phyloP scores from a whole-genome alignment of 768 basidiomycete species.

The Termitomyces titanicus region DNA sequence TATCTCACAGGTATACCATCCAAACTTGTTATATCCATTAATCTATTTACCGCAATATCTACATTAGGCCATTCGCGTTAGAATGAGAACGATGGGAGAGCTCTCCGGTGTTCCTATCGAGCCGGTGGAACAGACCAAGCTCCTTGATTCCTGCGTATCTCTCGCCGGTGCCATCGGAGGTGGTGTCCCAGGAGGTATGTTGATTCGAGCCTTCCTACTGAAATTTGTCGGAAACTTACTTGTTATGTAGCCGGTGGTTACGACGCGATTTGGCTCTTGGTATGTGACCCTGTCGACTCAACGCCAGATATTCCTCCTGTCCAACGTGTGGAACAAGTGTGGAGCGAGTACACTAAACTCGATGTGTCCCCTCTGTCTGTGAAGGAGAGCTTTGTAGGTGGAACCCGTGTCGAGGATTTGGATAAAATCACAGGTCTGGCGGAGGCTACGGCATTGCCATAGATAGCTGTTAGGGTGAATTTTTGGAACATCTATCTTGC shows the following conservation, averaged over 20 bases:
- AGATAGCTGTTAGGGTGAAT: not conserved
- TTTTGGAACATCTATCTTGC: not conserved
- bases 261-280: slow-evolving; percentile 93
- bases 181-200: slow-evolving; percentile 92
- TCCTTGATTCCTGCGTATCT: slow-evolving; percentile 74
- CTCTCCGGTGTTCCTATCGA: slow-evolving; percentile 83
- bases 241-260: slow-evolving; percentile 80
- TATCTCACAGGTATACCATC: slow-evolving; percentile 48
- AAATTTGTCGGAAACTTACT: not conserved
- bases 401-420: slow-evolving; percentile 60
- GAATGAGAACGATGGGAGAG: slow-evolving; percentile 84
- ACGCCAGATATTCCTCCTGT: slow-evolving; percentile 47
- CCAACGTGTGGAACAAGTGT: slow-evolving; percentile 61
- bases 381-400: slow-evolving; percentile 64
- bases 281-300: slow-evolving; percentile 55
- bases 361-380: slow-evolving; percentile 71
- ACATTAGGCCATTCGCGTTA: slow-evolving; percentile 64
- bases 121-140: slow-evolving; percentile 78
- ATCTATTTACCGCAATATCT: not conserved
- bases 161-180: slow-evolving; percentile 88
- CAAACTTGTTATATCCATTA: not conserved
- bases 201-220: not conserved
- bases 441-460: slow-evolving; percentile 20
- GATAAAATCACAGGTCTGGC: slow-evolving; percentile 54
- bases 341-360: slow-evolving; percentile 59